Base-by-base conservation (phyloP, 208 protist genomes). In the Trypanosomatidae sp. region DNA sequence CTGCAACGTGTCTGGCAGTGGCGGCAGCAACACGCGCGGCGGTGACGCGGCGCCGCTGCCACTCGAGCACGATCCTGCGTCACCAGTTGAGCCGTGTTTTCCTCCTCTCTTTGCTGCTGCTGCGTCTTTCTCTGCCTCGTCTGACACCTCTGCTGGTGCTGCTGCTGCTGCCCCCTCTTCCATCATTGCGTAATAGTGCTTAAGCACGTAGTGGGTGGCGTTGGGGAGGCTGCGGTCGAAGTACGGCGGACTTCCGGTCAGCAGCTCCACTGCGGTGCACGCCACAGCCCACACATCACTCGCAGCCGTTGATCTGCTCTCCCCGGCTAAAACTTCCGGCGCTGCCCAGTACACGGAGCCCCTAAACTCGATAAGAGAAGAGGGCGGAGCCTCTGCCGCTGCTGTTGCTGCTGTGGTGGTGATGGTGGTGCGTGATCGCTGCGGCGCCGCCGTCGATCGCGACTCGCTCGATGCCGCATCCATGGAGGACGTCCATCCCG, bases 281-380 rank as follows among this genome's bases (percentile, higher is more conserved):
- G 88, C 92, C 62, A 97, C 83, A 0, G 90, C 81, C 92, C 92
- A 97, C 28, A 97, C 73, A 64, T 97, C 92, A 49, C 87, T 88
- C 52, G 76, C 72, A 8, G 79, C 68, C 39, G 75, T 85, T 43
- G 47, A 10, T 41, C 76, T 82, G 28, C 69, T 67, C 44, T 84
- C 76, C 0, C 90, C 90, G 8, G 76, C 68, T 1, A 87, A 80
- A 12, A 86, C 80, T 67, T 97, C 90, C 19, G 92, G 92, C 17
- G 92, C 86, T 77, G 92, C 90, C 89, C 90, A 97, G 76, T 94
- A 95, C 15, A 92, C 79, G n/a, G 92, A 94, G 15, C 92, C 92
- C 0, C 90, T 75, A 47, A 92, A 80, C n/a, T 76, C 79, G n/a
- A n/a, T n/a, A n/a, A n/a, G n/a, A n/a, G 19, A 41, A 33, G 50